phyloP scores from a whole-genome alignment of 176 grass and related monocot genomes.

The Puccinellia tenuiflora region DNA sequence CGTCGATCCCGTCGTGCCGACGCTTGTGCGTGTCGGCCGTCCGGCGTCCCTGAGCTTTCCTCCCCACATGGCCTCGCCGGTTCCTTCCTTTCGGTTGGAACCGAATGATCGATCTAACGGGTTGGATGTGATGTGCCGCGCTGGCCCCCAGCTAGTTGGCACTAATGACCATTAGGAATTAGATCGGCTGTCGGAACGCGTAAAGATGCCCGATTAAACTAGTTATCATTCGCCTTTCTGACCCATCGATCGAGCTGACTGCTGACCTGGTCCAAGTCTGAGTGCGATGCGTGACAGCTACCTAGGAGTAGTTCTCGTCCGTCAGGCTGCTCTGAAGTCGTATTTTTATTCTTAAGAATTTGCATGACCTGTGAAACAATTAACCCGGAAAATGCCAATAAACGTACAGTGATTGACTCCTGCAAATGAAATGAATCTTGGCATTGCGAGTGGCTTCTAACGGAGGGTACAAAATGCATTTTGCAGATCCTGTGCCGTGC shows the following conservation, averaged over 20 bases:
- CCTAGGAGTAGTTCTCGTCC: background rate
- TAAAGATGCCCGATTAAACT: background rate
- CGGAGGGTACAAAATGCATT: background rate
- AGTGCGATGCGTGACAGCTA: background rate
- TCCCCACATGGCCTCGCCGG: background rate
- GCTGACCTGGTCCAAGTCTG: background rate
- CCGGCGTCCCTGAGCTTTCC: background rate
- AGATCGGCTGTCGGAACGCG: background rate
- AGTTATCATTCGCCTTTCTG: background rate
- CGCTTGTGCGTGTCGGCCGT: background rate
- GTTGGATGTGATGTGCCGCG: background rate
- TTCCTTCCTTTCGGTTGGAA: background rate
- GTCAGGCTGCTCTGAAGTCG: background rate
- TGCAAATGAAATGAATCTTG: background rate
- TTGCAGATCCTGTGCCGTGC: slow-evolving; percentile 71
- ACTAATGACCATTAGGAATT: background rate
- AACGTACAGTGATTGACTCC: background rate
- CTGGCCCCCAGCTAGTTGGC: background rate
- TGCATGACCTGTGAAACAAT: background rate
- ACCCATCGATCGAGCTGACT: background rate
- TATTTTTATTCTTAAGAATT: background rate
- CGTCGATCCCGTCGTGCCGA: background rate
- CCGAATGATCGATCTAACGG: background rate
- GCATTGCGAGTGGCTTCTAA: background rate
- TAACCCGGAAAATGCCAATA: background rate